Percentiles rank a stretch among this genome's conserved stretches.
These are phyloP conservation scores for Prunus salicina DNA, from an alignment of 306 rosid species.

Conservation along the genomic window DNA sequence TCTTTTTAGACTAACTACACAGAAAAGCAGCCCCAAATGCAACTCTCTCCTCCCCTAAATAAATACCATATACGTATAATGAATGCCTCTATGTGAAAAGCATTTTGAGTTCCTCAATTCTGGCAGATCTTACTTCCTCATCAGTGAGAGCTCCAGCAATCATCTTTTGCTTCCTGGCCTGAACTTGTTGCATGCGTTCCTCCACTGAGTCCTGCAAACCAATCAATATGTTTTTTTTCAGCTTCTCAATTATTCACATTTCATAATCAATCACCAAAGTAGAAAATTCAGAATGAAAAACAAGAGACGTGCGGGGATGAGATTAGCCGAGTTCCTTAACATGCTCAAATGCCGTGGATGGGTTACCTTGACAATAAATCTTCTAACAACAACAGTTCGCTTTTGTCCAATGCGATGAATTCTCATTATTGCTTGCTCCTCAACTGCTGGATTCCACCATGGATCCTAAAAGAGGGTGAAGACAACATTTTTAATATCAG, in stretches of 20 bases:
- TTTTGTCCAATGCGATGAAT: constrained; percentile 86
- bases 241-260: neutral
- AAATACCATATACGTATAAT: neutral
- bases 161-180: constrained; percentile 71
- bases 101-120: constrained; percentile 79
- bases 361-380: constrained; percentile 53
- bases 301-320: neutral
- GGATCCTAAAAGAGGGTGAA: constrained; percentile 58
- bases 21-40: neutral
- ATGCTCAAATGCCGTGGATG: neutral
- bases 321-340: neutral
- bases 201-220: constrained; percentile 59
- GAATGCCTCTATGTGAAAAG: constrained; percentile 47
- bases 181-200: constrained; percentile 70
- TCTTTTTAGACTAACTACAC: neutral
- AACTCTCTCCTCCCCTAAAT: neutral
- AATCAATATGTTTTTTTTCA: neutral
- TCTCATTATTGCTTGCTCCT: constrained; percentile 93
- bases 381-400: constrained; percentile 37
- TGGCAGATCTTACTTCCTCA: constrained; percentile 64
- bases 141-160: constrained; percentile 78
- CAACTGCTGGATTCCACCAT: constrained; percentile 98
- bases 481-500: neutral
- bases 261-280: neutral
- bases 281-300: neutral